Evolutionary conservation across 441 rosid genomes (phyloP), one percentile per base, ranked within the genome.

Genomic region (Euphorbia celastroides): DNA sequence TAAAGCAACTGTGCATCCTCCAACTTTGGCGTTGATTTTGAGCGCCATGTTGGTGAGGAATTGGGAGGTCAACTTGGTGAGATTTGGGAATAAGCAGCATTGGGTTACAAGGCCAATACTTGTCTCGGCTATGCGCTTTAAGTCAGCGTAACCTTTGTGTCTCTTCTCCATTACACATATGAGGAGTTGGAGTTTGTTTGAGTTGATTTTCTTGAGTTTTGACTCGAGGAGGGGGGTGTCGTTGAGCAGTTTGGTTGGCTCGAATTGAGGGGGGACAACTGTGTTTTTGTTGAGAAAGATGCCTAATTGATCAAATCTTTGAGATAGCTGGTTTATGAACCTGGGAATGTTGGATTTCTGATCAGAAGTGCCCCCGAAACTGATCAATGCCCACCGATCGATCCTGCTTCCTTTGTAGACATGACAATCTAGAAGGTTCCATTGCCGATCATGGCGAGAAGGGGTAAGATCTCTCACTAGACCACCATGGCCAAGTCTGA

Each of bases 151-250:
- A 61, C 70, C 98, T 80, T 82, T 86, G 77, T 93, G 99, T 70
- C 90, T 90, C 66, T 81, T 89, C 83, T 93, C 99, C 99, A 93
- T 90, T 65, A 93, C 66, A 66, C 97, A 90, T 46, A 93, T 71
- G 32, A 93, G 85, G 57, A 93, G 78, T 82, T 90, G 96, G 57
- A 90, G 96, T 72, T 81, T 79, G 80, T 79, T 82, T 4, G 81
- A 81, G 5, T 82, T 87, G 74, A 90, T 83, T 69, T 79, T 83
- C 84, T 79, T 93, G 52, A 90, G 92, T 69, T 89, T 89, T 5
- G 86, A 72, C 66, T 90, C 97, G 60, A 93, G 74, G 69, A 83
- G 80, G 17, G 84, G 41, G 20, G 88, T 86, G 73, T 84, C 91
- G 79, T 82, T 89, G 65, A 93, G 99, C 38, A 91, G 82, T 36